phyloP scores from a whole-genome alignment of 257 asterid species.

The Scutellaria minor region DNA sequence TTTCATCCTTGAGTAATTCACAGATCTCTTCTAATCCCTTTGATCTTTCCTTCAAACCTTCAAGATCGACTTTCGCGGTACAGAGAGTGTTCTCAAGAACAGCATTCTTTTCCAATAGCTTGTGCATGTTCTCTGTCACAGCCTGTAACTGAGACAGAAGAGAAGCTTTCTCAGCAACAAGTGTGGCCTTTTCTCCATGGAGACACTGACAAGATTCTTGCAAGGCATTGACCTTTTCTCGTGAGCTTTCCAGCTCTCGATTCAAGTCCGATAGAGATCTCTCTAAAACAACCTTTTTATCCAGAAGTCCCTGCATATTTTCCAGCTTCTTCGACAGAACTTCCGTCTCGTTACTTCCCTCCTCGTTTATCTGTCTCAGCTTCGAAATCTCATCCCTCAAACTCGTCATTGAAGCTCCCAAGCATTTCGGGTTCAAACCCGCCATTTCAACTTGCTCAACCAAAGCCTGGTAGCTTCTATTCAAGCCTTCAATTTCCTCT shows the following conservation, averaged over 20 bases:
- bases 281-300: slow-evolving; percentile 52
- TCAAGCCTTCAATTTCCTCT: slow-evolving; percentile 73
- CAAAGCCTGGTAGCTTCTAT: slow-evolving; percentile 57
- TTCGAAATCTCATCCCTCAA: slow-evolving; percentile 67
- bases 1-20: slow-evolving; percentile 72
- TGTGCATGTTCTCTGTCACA: slow-evolving; percentile 78
- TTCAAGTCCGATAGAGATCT: slow-evolving; percentile 58
- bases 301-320: slow-evolving; percentile 57
- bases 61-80: slow-evolving; percentile 80
- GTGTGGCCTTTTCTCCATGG: slow-evolving; percentile 66
- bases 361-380: slow-evolving; percentile 54
- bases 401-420: slow-evolving; percentile 55
- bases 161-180: slow-evolving; percentile 71
- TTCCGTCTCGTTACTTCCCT: slow-evolving; percentile 56
- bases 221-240: slow-evolving; percentile 47
- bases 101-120: slow-evolving; percentile 71
- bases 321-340: slow-evolving; percentile 62
- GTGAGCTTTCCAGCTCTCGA: slow-evolving; percentile 63
- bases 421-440: slow-evolving; percentile 55
- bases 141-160: slow-evolving; percentile 76
- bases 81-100: slow-evolving; percentile 78
- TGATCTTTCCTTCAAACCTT: slow-evolving; percentile 89
- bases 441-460: slow-evolving; percentile 68
- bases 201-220: slow-evolving; percentile 64
- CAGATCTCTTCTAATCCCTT: slow-evolving; percentile 85